Percentiles rank a stretch among this genome's conserved stretches.
These are phyloP conservation scores for Plenodomus tracheiphilus DNA, from an alignment of 2,329 filamentous ascomycete genomes.

Conservation along the genomic window DNA sequence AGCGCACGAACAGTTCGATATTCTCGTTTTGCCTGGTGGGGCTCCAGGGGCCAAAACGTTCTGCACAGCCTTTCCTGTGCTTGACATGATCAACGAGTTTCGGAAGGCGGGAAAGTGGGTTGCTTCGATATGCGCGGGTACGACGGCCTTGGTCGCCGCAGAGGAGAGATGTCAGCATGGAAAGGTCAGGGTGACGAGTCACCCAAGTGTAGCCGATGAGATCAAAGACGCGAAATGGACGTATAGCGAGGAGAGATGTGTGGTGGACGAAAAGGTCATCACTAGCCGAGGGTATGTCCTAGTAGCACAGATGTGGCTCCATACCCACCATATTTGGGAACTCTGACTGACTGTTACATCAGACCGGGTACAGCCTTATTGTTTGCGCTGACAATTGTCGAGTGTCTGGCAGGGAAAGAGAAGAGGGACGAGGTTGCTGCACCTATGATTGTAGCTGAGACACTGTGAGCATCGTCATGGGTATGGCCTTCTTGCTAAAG, in stretches of 20 bases:
- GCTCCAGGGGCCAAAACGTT: slow-evolving; percentile 44
- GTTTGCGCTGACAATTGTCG: slow-evolving; percentile 46
- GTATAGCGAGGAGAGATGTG: slow-evolving; percentile 34
- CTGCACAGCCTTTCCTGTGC: slow-evolving; percentile 21
- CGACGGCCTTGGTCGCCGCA: slow-evolving; percentile 42
- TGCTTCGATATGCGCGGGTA: slow-evolving; percentile 45
- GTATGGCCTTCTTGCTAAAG: neutral
- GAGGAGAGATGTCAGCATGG: slow-evolving; percentile 16
- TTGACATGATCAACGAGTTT: slow-evolving; percentile 37
- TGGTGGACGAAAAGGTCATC: neutral
- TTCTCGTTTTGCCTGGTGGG: slow-evolving; percentile 46
- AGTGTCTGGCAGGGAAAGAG: slow-evolving; percentile 45
- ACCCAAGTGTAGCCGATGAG: slow-evolving; percentile 43
- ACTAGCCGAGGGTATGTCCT: slow-evolving; percentile 35
- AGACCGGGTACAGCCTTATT: slow-evolving; percentile 45
- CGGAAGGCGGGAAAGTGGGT: slow-evolving; percentile 35
- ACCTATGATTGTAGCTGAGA: slow-evolving; percentile 49
- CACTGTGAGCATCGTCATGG: slow-evolving; percentile 13
- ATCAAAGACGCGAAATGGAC: slow-evolving; percentile 37
- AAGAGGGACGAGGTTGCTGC: slow-evolving; percentile 55
- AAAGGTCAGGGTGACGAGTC: slow-evolving; percentile 40
- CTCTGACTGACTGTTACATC: neutral
- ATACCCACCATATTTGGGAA: neutral
- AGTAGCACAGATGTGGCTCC: neutral
- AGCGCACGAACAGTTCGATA: slow-evolving; percentile 30